These are phyloP conservation scores for Mycogone perniciosa DNA, from an alignment of 2,329 filamentous ascomycete genomes.

Conservation along the genomic window DNA sequence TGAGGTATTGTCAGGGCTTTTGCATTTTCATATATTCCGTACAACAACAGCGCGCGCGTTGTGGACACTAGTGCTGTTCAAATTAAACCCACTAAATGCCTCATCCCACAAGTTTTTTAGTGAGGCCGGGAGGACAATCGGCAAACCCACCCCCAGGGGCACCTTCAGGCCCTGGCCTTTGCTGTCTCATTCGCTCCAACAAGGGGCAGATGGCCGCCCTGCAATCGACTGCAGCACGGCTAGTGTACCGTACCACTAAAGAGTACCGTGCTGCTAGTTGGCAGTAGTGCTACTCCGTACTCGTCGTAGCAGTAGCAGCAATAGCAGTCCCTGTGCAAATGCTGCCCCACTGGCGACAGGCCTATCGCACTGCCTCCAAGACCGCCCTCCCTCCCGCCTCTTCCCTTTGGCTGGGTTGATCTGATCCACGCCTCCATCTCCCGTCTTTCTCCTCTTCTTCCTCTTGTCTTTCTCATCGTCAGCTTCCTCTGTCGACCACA, in stretches of 20 bases:
- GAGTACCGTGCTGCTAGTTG: not conserved
- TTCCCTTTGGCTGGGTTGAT: conserved; percentile 5
- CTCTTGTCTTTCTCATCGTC: conserved; percentile 27
- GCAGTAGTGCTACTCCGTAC: too few species aligned
- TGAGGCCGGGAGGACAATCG: not conserved
- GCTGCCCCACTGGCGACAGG: conserved; percentile 6
- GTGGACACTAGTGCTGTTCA: conserved; percentile 6
- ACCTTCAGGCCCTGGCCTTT: conserved; percentile 4
- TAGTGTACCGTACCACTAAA: not conserved
- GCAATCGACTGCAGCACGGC: conserved; percentile 1
- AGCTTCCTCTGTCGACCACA: conserved; percentile 32
- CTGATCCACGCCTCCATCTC: conserved; percentile 2
- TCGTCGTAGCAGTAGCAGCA: not conserved
- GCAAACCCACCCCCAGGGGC: conserved; percentile 3
- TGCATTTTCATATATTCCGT: too few species aligned
- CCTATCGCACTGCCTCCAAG: conserved; percentile 4
- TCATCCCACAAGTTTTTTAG: conserved; percentile 2
- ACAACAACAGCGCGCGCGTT: not conserved
- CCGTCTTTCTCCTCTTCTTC: conserved; percentile 18
- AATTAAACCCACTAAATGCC: conserved; percentile 8
- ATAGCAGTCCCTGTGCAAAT: not conserved
- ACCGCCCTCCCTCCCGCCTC: conserved; percentile 7
- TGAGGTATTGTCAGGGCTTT: too few species aligned
- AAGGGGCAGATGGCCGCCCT: conserved; percentile 10
- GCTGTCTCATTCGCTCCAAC: conserved; percentile 16